Evolutionary conservation across 2,329 filamentous ascomycete species (phyloP).

Genomic region (Diaporthe sp.): DNA sequence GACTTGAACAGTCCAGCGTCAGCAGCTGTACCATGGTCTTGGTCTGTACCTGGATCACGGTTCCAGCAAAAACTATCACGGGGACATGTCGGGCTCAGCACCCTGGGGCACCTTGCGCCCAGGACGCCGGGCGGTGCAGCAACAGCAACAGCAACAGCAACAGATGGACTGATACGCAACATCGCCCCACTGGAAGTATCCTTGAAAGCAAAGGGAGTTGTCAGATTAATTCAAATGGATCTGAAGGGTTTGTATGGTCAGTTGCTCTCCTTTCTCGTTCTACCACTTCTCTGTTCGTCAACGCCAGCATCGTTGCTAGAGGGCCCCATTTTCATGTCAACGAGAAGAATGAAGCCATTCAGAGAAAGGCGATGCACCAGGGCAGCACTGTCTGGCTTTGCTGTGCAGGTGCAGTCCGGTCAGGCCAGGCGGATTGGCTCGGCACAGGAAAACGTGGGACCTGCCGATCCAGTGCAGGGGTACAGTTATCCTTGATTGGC

Average conservation of each 20-base stretch:
- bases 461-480: conserved; percentile 8
- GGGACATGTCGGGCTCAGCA: not conserved
- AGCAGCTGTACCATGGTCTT: not conserved
- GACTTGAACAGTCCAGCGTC: not conserved
- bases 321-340: not conserved
- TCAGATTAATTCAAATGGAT: not conserved
- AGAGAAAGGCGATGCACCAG: not conserved
- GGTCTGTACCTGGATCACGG: not conserved
- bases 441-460: conserved; percentile 4
- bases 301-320: not conserved
- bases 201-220: too few relatives aligned
- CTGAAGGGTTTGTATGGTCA: not conserved
- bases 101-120: not conserved
- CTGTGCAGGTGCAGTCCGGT: too few relatives aligned
- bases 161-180: not conserved
- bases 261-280: not conserved
- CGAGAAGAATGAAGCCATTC: not conserved
- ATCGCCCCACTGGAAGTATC: not conserved
- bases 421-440: conserved; percentile 13
- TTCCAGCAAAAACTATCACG: not conserved
- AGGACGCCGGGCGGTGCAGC: not conserved
- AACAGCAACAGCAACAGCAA: not conserved
- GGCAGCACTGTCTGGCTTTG: not conserved
- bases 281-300: too few relatives aligned
- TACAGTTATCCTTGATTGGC: not conserved